Percentiles rank a stretch among this genome's conserved stretches.
phyloP scores from a whole-genome alignment of 805 yeast species.

The Kodamaea neixiangensis region DNA sequence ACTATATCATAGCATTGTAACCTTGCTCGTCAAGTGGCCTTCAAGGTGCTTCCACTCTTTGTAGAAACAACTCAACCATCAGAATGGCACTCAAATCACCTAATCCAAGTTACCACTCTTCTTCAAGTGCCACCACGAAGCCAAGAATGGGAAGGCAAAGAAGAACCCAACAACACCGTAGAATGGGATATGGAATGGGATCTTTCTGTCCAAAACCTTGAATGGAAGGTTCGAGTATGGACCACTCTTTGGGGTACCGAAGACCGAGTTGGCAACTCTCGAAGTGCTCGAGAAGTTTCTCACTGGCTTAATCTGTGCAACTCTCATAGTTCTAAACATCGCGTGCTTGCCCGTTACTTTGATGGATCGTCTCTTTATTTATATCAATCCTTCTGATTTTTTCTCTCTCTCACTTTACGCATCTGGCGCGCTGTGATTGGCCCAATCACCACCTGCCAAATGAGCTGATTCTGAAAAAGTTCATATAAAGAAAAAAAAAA shows the following conservation, averaged over 20 bases:
- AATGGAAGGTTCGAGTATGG: conserved; percentile 92
- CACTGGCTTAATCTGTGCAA: conserved; percentile 8
- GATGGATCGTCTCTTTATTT: background rate
- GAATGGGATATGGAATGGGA: conserved; percentile 83
- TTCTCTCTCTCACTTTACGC: background rate
- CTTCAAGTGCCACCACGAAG: conserved; percentile 79
- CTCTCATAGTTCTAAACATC: conserved; percentile 11
- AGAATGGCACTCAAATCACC: conserved; percentile 1
- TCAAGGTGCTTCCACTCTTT: background rate
- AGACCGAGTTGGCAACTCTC: conserved; percentile 31
- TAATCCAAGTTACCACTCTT: conserved; percentile 65
- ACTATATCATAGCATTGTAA: background rate
- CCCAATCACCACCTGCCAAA: background rate
- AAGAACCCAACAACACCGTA: conserved; percentile 63
- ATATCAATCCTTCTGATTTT: conserved; percentile 2
- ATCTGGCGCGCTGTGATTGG: conserved; percentile 8
- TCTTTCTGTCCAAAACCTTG: conserved; percentile 88
- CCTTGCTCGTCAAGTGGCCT: background rate
- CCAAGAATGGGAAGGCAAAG: conserved; percentile 68
- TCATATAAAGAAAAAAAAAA: conserved; percentile 5
- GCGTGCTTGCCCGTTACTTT: background rate
- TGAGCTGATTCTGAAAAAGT: conserved; percentile 9
- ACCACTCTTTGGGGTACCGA: conserved; percentile 54
- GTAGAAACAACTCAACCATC: background rate
- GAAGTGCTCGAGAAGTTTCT: conserved; percentile 52